Base-by-base conservation (phyloP, 305 asterid genomes). In the Fraxinus sp. region DNA sequence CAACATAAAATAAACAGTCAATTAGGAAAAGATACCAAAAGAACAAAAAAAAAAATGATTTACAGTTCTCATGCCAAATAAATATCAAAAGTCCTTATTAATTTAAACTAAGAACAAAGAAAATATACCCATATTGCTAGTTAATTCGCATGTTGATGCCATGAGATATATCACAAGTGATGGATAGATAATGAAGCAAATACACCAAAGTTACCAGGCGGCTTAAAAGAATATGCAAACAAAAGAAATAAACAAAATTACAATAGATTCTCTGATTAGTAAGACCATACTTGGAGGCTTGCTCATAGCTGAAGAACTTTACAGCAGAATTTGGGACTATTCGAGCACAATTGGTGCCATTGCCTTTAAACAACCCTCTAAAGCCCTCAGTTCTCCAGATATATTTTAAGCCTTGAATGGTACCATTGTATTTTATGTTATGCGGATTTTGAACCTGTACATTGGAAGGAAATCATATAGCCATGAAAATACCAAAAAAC, bases 371-470 rank as follows among this genome's bases (percentile, higher is more conserved):
- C 77, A 87, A 66, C 35, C 90, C 90, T 32, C 85, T 82, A 10
- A 87, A 77, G 70, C 90, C 90, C 86, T 87, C 90, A 24, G 87
- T 87, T 78, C 86, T 85, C 90, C 90, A 87, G 62, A 87, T 87
- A 24, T 85, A 83, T 66, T 83, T 87, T 52, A 87, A 78, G 36
- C 90, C 90, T 28, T 87, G 88, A 83, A 83, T 74, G 33, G 90
- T 87, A 8, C 90, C 90, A 66, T 35, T 87, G 80, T 87, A 87
- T 71, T 80, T 87, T 64, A 87, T 83, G 73, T 68, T 81, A 82
- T 87, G 88, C 20, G 90, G 77, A 85, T 87, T 87, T 77, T 87
- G 90, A 66, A 87, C 90, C 90, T 95, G 93, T 79, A 87, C 39
- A 84, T 68, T 81, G 64, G 49, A 82, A 37, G 37, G 72, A 59